A percentile compares a stretch with the other conserved stretches of the same genome.
Conservation (phyloP, 164 flowering plant species). For the Vitis labrusca region DNA sequence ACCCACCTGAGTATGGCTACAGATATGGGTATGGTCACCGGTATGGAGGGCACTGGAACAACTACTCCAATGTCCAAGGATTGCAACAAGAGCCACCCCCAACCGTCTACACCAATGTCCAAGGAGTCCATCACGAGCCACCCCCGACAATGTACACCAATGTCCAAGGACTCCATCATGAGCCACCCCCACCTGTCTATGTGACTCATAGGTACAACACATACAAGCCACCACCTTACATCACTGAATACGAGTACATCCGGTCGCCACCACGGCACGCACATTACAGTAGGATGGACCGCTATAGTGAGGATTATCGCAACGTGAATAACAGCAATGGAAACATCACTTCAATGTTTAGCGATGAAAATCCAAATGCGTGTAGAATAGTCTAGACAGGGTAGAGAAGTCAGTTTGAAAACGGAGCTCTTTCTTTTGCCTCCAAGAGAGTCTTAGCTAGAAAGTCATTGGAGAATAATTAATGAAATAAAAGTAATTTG, state of each 20-base stretch:
- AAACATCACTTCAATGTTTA: conserved; percentile 70
- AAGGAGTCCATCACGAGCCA: conserved; percentile 29
- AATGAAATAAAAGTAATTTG: conserved; percentile 5
- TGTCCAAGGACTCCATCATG: conserved; percentile 10
- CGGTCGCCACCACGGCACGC: conserved; percentile 42
- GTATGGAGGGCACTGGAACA: conserved; percentile 30
- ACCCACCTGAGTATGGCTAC: conserved; percentile 48
- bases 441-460: conserved; percentile 9
- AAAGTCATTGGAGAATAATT: conserved; percentile 17
- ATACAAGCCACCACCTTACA: conserved; percentile 62
- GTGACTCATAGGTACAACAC: conserved; percentile 49
- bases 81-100: conserved; percentile 29
- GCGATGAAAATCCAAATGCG: conserved; percentile 96
- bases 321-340: conserved; percentile 38
- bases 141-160: conserved; percentile 24
- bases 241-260: conserved; percentile 50
- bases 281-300: conserved; percentile 36
- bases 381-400: conserved; percentile 59
- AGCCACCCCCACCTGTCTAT: conserved; percentile 24
- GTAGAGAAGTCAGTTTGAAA: not conserved
- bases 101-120: conserved; percentile 23
- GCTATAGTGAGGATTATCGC: conserved; percentile 42
- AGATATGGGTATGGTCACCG: conserved; percentile 29
- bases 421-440: conserved; percentile 12
- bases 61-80: conserved; percentile 27